Percentiles rank a stretch among this genome's conserved stretches.
These are phyloP conservation scores for Cicer pinnatifidum DNA, from an alignment of 306 rosid species.

Conservation along the genomic window DNA sequence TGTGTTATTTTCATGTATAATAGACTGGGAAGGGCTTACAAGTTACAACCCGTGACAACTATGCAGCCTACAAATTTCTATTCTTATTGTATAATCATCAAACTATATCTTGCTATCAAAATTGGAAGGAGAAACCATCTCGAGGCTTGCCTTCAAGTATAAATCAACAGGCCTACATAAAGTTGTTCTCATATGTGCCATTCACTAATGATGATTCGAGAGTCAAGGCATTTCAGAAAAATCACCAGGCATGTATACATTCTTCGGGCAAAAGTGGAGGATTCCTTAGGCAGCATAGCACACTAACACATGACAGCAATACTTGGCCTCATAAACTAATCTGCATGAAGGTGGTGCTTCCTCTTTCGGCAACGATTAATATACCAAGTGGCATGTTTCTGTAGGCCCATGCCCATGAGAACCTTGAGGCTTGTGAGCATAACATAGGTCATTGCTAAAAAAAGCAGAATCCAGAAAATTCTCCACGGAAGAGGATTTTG, in stretches of 20 bases:
- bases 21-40: conserved; percentile 25
- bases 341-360: conserved; percentile 81
- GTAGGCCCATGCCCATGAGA: conserved; percentile 78
- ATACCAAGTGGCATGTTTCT: conserved; percentile 86
- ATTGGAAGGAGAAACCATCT: conserved; percentile 55
- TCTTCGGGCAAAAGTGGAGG: conserved; percentile 13
- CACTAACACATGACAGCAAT: conserved; percentile 22
- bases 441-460: conserved; percentile 66
- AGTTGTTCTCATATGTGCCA: conserved; percentile 38
- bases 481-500: conserved; percentile 76
- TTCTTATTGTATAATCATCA: conserved; percentile 40
- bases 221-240: conserved; percentile 11
- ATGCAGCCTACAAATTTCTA: conserved; percentile 38
- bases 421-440: conserved; percentile 97
- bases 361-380: conserved; percentile 75
- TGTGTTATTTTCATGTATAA: conserved; percentile 12
- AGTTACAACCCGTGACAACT: conserved; percentile 27
- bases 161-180: conserved; percentile 32
- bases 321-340: conserved; percentile 49
- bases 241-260: conserved; percentile 14
- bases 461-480: conserved; percentile 65
- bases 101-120: conserved; percentile 53
- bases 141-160: conserved; percentile 38
- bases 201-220: conserved; percentile 23
- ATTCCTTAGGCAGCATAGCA: conserved; percentile 39